Evolutionary conservation across 371 early-diverging fungal genomes (phyloP).

Genomic region (Chytridium lagenaria): DNA sequence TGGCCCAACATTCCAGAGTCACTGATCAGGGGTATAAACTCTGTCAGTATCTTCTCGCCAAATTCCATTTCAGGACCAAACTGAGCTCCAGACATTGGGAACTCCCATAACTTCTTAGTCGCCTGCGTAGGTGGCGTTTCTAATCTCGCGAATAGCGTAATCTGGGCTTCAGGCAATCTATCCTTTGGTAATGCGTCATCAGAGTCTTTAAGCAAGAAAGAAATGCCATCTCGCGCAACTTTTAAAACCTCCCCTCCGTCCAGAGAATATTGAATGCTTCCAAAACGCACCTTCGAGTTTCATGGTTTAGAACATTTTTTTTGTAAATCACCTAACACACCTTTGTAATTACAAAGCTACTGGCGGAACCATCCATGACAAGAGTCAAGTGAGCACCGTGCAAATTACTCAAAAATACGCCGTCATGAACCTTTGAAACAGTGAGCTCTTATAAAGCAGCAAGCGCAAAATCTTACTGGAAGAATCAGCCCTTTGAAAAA

Average conservation of each 20-base stretch:
- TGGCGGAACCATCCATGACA: slow-evolving; percentile 48
- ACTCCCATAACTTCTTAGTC: not conserved
- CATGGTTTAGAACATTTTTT: not conserved
- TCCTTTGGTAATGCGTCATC: not conserved
- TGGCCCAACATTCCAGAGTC: not conserved
- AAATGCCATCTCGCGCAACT: slow-evolving; percentile 19
- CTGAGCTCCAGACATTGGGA: not conserved
- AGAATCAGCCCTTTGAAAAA: not conserved
- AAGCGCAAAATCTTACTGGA: not conserved
- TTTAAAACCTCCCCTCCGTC: slow-evolving; percentile 9
- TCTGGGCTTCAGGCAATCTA: not conserved
- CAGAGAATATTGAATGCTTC: slow-evolving; percentile 25
- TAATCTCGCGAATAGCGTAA: not conserved
- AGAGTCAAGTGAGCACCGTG: slow-evolving; percentile 58
- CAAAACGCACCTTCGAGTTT: slow-evolving; percentile 33
- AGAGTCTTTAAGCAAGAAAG: slow-evolving; percentile 25
- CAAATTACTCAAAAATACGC: slow-evolving; percentile 56
- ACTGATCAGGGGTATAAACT: slow-evolving; percentile 11
- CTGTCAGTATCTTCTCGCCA: not conserved
- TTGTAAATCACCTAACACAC: slow-evolving; percentile 11
- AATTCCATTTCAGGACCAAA: not conserved
- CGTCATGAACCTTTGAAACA: slow-evolving; percentile 33
- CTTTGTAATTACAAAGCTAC: slow-evolving; percentile 51
- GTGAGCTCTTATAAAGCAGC: not conserved
- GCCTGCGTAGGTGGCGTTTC: not conserved